These are phyloP conservation scores for Talaromyces sp. DNA, from an alignment of 2,329 filamentous ascomycete genomes.

Conservation along the genomic window DNA sequence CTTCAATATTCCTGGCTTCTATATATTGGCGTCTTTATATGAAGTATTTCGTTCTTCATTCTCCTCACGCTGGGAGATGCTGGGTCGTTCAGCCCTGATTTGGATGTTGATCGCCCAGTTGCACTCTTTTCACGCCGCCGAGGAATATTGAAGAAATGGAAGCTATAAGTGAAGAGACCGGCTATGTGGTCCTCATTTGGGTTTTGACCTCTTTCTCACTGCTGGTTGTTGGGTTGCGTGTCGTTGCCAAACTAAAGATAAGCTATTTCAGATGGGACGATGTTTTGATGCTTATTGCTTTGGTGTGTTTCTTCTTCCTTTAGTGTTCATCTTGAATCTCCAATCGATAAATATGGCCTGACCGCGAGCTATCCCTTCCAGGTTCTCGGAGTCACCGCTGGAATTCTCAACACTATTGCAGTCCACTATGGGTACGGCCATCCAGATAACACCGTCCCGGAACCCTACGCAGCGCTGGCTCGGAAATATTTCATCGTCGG, in stretches of 20 bases:
- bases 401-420: not conserved
- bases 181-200: slow-evolving; percentile 1
- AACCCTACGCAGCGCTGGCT: slow-evolving; percentile 13
- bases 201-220: slow-evolving; percentile 1
- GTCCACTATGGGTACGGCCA: slow-evolving; percentile 6
- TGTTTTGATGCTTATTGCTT: slow-evolving; percentile 9
- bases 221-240: not conserved
- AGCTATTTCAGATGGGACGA: slow-evolving; percentile 8
- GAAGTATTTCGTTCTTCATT: too few species aligned
- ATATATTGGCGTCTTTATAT: too few species aligned
- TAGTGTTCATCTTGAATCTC: too few species aligned
- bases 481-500: slow-evolving; percentile 25
- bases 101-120: too few species aligned
- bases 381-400: not conserved
- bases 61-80: too few species aligned
- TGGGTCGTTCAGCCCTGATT: too few species aligned
- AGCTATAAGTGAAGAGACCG: not conserved
- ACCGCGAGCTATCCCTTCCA: not conserved
- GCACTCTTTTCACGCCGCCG: too few species aligned
- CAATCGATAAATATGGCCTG: slow-evolving; percentile 4
- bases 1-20: too few species aligned
- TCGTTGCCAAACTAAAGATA: slow-evolving; percentile 13
- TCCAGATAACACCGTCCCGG: not conserved
- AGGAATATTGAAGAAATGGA: too few species aligned
- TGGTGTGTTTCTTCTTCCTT: slow-evolving; percentile 11